Percentiles rank a stretch among this genome's conserved stretches.
These are phyloP conservation scores for Rhodofomes roseus DNA, from an alignment of 1,284 basidiomycete species.

Conservation along the genomic window DNA sequence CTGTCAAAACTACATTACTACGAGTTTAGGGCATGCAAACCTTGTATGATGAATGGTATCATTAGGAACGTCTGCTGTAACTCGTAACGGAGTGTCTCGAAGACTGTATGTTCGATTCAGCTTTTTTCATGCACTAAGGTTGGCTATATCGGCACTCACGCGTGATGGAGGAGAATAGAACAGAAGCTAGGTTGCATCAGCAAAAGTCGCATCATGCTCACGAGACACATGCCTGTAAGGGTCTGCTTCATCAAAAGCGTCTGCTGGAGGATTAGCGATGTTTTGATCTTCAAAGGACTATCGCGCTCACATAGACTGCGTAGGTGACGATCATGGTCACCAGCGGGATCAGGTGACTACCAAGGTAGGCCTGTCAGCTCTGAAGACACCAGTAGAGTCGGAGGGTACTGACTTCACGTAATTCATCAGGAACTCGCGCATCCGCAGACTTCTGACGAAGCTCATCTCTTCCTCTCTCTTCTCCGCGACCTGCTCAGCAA, in stretches of 20 bases:
- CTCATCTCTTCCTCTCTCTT: slow-evolving; percentile 54
- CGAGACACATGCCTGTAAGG: slow-evolving; percentile 25
- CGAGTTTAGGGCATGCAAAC: slow-evolving; percentile 21
- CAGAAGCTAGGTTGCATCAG: slow-evolving; percentile 23
- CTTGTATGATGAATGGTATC: slow-evolving; percentile 32
- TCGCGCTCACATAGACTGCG: slow-evolving; percentile 43
- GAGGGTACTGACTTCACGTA: slow-evolving; percentile 27
- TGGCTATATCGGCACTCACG: slow-evolving; percentile 17
- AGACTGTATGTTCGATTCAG: slow-evolving; percentile 18
- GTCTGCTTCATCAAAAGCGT: slow-evolving; percentile 31
- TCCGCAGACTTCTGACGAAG: slow-evolving; percentile 39
- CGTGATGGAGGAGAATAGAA: slow-evolving; percentile 39
- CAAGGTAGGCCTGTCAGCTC: not conserved
- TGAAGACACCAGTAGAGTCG: not conserved
- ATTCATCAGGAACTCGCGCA: slow-evolving; percentile 33
- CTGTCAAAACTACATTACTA: slow-evolving; percentile 4
- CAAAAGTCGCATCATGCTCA: not conserved
- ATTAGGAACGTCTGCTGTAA: slow-evolving; percentile 30
- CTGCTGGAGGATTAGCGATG: slow-evolving; percentile 17
- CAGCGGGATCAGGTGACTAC: slow-evolving; percentile 57
- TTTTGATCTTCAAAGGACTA: not conserved
- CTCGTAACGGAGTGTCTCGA: slow-evolving; percentile 30
- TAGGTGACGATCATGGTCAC: slow-evolving; percentile 69
- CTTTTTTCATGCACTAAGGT: not conserved
- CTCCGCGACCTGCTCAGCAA: slow-evolving; percentile 37